Conservation (phyloP, 179 eudicot species). For the Spinacia oleracea region DNA sequence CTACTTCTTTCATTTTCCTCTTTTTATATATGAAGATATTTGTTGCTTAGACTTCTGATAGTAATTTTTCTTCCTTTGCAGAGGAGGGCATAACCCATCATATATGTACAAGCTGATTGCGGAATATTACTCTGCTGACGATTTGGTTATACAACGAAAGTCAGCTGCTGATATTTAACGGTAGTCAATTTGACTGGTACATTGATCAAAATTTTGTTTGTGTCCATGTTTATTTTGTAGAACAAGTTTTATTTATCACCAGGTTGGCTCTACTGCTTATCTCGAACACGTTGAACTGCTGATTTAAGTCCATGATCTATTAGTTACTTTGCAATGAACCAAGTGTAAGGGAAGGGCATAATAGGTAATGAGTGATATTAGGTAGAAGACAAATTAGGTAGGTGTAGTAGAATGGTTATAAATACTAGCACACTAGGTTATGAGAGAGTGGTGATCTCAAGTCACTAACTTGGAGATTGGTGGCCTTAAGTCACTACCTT, state of each 20-base stretch:
- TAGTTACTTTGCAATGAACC: no score
- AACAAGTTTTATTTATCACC: not conserved
- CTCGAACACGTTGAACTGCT: not conserved
- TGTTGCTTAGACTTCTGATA: conserved; percentile 7
- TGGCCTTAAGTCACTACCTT: no score
- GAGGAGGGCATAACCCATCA: conserved; percentile 98
- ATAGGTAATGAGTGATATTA: no score
- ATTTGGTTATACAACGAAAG: conserved; percentile 67
- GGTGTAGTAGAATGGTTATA: no score
- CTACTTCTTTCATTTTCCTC: not conserved
- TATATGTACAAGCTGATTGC: conserved; percentile 92
- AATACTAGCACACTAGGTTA: no score
- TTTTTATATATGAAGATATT: not conserved
- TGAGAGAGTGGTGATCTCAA: no score
- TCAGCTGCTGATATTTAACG: conserved; percentile 45
- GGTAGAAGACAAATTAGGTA: no score
- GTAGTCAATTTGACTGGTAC: conserved; percentile 13
- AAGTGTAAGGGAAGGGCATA: no score
- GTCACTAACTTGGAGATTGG: no score
- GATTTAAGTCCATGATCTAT: not conserved
- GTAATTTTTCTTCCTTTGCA: conserved; percentile 34
- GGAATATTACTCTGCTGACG: conserved; percentile 95
- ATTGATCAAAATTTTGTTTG: not conserved
- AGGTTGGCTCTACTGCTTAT: not conserved
- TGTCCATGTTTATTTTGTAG: no score